Base-by-base conservation (phyloP, 1,284 basidiomycete genomes). In the Microbotryum intermedium region DNA sequence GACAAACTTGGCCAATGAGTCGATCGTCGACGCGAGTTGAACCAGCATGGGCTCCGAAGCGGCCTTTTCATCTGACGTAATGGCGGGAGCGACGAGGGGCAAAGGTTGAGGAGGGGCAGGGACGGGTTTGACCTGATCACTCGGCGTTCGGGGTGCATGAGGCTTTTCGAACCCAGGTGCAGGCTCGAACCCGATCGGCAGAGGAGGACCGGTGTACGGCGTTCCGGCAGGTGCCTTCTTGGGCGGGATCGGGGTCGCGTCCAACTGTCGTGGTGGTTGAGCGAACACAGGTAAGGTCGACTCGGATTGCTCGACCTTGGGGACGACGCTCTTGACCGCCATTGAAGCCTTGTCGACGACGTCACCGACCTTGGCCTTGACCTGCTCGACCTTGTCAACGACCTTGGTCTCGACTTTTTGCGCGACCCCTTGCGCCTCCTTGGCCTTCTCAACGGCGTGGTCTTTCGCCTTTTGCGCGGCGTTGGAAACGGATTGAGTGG, bases 11-110 rank as follows among this genome's bases (percentile, higher is more conserved):
- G 92, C 86, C 54, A 98, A 85, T 72, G 86, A 84, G 77, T 97
- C 94, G 70, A 98, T 97, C 48, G 91, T 94, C 16, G 84, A 82
- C 5, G 93, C 94, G 20, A 98, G 84, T 74, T 97, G 90, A 1
- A 85, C 81, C 64, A 98, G 87, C 71, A 97, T 85, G 20, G 94
- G 93, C 72, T 82, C 81, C 69, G 94, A 88, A 10, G 79, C 75
- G 48, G 80, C 80, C 55, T 92, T 80, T 58, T 85, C 84, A 16
- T 39, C 34, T 16, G 34, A 39, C 58, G 84, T 81, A 59, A 98
- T 83, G 43, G 83, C 81, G 6, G 92, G 89, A 0, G 89, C 86
- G 62, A 97, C 79, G 49, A 88, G 81, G 46, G 92, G 90, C 13
- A 94, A 79, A 6, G 75, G 76, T 43, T 79, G 73, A 6, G 77